These are phyloP conservation scores for Exophiala lecanii-corni DNA, from an alignment of 2,329 filamentous ascomycete species.

Conservation along the genomic window DNA sequence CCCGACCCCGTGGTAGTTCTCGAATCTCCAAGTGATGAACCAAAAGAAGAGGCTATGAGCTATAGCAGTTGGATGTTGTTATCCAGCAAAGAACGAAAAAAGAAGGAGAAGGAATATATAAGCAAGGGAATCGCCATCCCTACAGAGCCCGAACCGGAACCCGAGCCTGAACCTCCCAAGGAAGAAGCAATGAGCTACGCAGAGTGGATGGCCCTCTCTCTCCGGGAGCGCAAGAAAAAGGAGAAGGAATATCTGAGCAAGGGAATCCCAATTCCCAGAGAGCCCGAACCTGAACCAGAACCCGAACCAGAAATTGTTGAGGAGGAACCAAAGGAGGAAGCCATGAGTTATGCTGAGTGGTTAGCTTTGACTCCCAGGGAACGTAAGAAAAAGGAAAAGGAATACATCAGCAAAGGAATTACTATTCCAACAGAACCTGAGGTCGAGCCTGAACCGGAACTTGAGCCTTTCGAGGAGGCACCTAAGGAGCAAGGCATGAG, in stretches of 20 bases:
- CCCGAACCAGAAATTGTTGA: constrained; percentile 31
- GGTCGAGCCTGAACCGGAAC: constrained; percentile 26
- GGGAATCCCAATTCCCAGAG: constrained; percentile 24
- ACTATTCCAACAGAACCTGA: constrained; percentile 1
- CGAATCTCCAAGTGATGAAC: constrained; percentile 27
- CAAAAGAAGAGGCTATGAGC: neutral
- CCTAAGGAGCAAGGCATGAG: neutral
- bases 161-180: constrained; percentile 30
- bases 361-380: constrained; percentile 1
- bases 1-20: constrained; percentile 24
- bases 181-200: constrained; percentile 30
- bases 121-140: constrained; percentile 18
- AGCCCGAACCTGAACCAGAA: constrained; percentile 34
- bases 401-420: constrained; percentile 1
- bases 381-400: constrained; percentile 10
- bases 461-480: constrained; percentile 26
- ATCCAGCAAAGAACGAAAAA: constrained; percentile 29
- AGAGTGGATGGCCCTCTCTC: constrained; percentile 21
- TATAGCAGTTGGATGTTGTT: neutral
- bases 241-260: constrained; percentile 47
- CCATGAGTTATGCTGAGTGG: constrained; percentile 1
- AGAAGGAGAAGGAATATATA: constrained; percentile 30
- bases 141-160: constrained; percentile 20
- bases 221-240: constrained; percentile 35
- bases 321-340: constrained; percentile 29